Evolutionary conservation across 129 eudicot genomes (phyloP), one percentile per base, ranked within the genome.

Genomic region (Tagetes patula): DNA sequence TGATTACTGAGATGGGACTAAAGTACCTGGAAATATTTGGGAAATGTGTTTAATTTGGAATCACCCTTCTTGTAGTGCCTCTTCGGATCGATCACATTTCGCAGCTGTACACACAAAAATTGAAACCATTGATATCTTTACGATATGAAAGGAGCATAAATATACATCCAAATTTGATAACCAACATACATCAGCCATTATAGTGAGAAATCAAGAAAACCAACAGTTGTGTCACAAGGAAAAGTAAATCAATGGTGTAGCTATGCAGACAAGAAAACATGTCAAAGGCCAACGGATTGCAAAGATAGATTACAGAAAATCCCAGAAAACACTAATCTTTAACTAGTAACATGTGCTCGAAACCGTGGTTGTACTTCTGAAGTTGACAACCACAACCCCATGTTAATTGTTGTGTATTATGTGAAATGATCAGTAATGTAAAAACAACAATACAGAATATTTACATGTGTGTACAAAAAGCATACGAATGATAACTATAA

Each of bases 21-120:
- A 74, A 73, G 73, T 82, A 77, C 98, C 90, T 94, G 99, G 85
- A 94, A 90, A 79, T 94, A 88, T 74, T 90, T 94, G 45, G 99
- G 97, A 53, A 93, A 82, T 48, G 88, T 60, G 84, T 86, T 91
- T 36, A 82, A 86, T 76, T 83, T 93, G 2, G 88, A 32, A 67
- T 88, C 96, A 54, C 89, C 89, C 82, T 88, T 90, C 92, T 90
- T 90, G 83, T 94, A 94, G 77, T 94, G 99, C 75, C 99, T 90
- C 84, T 90, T 94, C 1, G 99, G 99, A 82, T 94, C 99, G 47
- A 94, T 79, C 73, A 85, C 97, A 54, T 82, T 63, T 77, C 99
- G 82, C 88, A 94, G 73, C 99, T 93, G 80, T 32, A 80, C 59
- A 65, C 60, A 75, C 43, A 71, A 79, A 36, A 54, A 55, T 8